A percentile compares a stretch with the other conserved stretches of the same genome.
These are phyloP conservation scores for Venturia carpophila DNA, from an alignment of 2,329 filamentous ascomycete genomes.

Conservation along the genomic window DNA sequence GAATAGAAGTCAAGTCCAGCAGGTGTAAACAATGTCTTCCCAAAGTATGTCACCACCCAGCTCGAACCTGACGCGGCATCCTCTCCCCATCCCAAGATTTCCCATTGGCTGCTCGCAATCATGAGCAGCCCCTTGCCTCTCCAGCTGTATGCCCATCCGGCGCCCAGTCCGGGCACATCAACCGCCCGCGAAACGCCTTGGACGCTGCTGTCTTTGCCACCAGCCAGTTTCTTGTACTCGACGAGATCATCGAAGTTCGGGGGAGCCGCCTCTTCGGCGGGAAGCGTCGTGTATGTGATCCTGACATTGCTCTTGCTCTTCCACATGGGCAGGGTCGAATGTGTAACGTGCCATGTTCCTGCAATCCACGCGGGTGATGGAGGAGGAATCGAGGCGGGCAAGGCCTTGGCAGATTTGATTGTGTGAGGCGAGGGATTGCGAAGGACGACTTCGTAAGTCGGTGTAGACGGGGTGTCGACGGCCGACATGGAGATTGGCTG, in stretches of 20 bases:
- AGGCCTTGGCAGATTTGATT: conserved; percentile 2
- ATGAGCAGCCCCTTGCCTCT: conserved; percentile 66
- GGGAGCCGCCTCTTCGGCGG: conserved; percentile 39
- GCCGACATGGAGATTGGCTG: neutral
- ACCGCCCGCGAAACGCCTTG: conserved; percentile 55
- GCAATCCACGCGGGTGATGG: conserved; percentile 20
- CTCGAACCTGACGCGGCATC: conserved; percentile 38
- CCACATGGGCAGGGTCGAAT: conserved; percentile 57
- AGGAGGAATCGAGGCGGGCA: conserved; percentile 20
- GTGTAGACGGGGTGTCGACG: neutral
- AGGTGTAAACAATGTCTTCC: conserved; percentile 73
- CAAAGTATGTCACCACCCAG: conserved; percentile 81
- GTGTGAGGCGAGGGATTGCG: conserved; percentile 15
- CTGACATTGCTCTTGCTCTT: conserved; percentile 68
- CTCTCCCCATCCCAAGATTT: conserved; percentile 69
- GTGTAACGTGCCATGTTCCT: conserved; percentile 23
- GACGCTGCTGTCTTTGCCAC: conserved; percentile 51
- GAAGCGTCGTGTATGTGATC: conserved; percentile 64
- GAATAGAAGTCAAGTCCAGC: conserved; percentile 75
- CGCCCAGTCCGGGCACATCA: conserved; percentile 26
- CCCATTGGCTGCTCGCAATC: conserved; percentile 70
- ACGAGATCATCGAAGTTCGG: conserved; percentile 61
- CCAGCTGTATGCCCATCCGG: conserved; percentile 58
- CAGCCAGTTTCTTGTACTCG: conserved; percentile 53
- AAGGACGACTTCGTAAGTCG: neutral